phyloP scores from a whole-genome alignment of 1,284 basidiomycete genomes.

The Heterobasidion parviporum region DNA sequence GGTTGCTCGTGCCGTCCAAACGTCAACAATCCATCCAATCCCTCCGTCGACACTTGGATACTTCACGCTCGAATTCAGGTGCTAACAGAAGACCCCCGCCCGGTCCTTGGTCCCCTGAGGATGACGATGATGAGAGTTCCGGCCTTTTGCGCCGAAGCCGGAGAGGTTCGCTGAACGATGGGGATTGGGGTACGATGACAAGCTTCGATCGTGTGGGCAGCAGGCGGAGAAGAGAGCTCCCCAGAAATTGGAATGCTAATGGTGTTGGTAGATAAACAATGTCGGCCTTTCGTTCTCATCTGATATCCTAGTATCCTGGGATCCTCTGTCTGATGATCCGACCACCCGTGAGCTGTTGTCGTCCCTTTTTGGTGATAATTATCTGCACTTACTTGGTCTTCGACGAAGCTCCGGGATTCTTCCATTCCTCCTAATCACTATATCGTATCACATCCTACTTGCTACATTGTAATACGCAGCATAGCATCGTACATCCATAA shows the following conservation, averaged over 20 bases:
- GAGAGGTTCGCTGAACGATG: slow-evolving; percentile 11
- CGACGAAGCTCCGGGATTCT: not conserved
- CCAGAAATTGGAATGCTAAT: slow-evolving; percentile 1
- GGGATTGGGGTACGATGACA: slow-evolving; percentile 7
- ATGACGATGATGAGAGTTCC: not conserved
- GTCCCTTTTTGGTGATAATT: not conserved
- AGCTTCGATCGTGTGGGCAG: not conserved
- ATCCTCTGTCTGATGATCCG: not conserved
- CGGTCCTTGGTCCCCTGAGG: slow-evolving; percentile 4
- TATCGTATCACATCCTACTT: not conserved
- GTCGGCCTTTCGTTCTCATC: not conserved
- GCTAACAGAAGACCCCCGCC: not conserved
- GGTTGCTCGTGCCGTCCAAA: slow-evolving; percentile 60
- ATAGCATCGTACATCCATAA: not conserved
- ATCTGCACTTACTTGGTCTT: not conserved
- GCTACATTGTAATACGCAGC: not conserved
- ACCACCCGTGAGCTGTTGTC: not conserved
- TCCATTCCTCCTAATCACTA: not conserved
- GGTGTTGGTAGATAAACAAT: not conserved
- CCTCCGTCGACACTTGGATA: slow-evolving; percentile 14
- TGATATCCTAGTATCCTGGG: not conserved
- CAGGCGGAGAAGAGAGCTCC: slow-evolving; percentile 18
- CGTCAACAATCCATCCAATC: slow-evolving; percentile 42
- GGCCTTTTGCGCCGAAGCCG: slow-evolving; percentile 1
- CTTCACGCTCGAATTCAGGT: not conserved